These are phyloP conservation scores for Fusarium armeniacum DNA, from an alignment of 2,329 filamentous ascomycete species.

Conservation along the genomic window DNA sequence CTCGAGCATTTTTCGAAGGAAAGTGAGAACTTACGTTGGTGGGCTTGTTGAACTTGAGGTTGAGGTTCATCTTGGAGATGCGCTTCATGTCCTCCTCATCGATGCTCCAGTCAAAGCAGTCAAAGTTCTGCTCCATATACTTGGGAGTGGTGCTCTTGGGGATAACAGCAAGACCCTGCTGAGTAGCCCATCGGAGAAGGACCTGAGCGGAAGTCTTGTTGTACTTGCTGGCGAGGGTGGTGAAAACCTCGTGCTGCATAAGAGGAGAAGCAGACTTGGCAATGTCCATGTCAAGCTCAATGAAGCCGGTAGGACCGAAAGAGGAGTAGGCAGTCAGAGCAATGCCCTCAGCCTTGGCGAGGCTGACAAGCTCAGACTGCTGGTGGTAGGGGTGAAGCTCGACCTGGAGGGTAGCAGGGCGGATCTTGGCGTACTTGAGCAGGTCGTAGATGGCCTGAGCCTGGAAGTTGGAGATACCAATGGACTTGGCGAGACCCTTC, in stretches of 20 bases:
- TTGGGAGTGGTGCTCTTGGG: conserved; percentile 76
- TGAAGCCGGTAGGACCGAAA: conserved; percentile 83
- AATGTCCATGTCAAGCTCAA: conserved; percentile 78
- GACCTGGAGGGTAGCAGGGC: conserved; percentile 84
- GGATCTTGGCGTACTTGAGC: conserved; percentile 80
- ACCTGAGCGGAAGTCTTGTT: conserved; percentile 83
- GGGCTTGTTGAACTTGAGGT: conserved; percentile 83
- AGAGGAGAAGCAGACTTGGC: conserved; percentile 73
- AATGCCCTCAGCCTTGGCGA: conserved; percentile 78
- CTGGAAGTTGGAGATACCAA: conserved; percentile 89
- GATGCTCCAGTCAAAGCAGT: conserved; percentile 75
- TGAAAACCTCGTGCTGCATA: conserved; percentile 77
- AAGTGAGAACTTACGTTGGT: conserved; percentile 68
- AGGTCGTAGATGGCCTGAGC: conserved; percentile 82
- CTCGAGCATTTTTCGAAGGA: too few relatives aligned
- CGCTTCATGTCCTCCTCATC: conserved; percentile 74
- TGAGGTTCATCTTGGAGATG: conserved; percentile 74
- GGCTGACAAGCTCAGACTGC: conserved; percentile 77
- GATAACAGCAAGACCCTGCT: conserved; percentile 84
- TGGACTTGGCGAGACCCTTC: conserved; percentile 76
- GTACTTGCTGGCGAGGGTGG: conserved; percentile 75
- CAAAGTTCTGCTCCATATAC: conserved; percentile 74
- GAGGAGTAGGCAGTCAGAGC: conserved; percentile 86
- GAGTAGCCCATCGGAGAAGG: conserved; percentile 88
- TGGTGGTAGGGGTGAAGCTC: conserved; percentile 93